Percentiles rank a stretch among this genome's conserved stretches.
These are phyloP conservation scores for Aspergillus udagawae DNA, from an alignment of 2,329 filamentous ascomycete species.

Conservation along the genomic window DNA sequence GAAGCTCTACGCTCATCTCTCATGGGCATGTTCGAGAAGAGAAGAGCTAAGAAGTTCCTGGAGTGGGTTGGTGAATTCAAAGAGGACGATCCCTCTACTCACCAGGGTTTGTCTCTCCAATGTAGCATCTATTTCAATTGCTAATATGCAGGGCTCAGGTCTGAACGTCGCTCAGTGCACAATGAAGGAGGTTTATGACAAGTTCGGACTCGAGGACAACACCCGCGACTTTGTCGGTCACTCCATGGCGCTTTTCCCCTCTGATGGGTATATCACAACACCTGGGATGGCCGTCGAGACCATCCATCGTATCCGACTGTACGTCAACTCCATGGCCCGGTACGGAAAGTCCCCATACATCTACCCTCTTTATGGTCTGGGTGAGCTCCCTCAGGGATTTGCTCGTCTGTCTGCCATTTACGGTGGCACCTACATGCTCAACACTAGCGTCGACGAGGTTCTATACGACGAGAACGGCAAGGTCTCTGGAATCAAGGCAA, in stretches of 20 bases:
- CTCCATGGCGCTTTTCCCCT: constrained; percentile 93
- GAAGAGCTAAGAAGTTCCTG: constrained; percentile 91
- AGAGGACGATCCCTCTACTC: constrained; percentile 72
- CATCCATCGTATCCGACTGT: constrained; percentile 88
- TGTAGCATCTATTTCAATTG: not conserved
- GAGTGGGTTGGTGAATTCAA: constrained; percentile 92
- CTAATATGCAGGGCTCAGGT: constrained; percentile 49
- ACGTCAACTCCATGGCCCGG: constrained; percentile 94
- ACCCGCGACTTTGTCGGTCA: constrained; percentile 97
- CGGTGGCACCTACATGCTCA: constrained; percentile 98
- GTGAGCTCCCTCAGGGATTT: constrained; percentile 95
- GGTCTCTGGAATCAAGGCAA: constrained; percentile 94
- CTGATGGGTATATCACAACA: constrained; percentile 77
- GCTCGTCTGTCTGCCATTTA: constrained; percentile 97
- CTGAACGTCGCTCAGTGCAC: constrained; percentile 73
- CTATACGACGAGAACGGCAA: constrained; percentile 72
- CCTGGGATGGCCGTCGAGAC: constrained; percentile 74
- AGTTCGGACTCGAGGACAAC: constrained; percentile 83
- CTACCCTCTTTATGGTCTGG: constrained; percentile 96
- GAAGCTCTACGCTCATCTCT: constrained; percentile 89
- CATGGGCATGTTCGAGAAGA: constrained; percentile 98
- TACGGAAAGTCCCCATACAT: constrained; percentile 99
- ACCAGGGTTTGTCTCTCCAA: constrained; percentile 68
- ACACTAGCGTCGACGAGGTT: constrained; percentile 88
- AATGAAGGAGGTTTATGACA: constrained; percentile 99